Evolutionary conservation across 257 asterid genomes (phyloP).

Genomic region (Fraxinus pennsylvanica): DNA sequence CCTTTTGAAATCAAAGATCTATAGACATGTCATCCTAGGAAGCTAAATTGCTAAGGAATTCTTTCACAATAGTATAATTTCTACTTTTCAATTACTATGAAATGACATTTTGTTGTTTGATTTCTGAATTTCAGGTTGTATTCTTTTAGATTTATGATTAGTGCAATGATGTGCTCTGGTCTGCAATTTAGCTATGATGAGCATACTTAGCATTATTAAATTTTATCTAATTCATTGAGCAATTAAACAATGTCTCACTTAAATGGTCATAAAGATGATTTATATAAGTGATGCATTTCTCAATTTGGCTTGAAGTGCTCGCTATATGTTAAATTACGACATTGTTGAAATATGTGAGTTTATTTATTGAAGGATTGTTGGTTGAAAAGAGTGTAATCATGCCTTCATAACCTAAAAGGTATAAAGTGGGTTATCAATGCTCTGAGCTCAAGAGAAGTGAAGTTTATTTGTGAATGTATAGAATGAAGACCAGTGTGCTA

Average conservation of each 20-base stretch:
- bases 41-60: neutral
- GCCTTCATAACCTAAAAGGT: too few relatives aligned
- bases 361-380: too few relatives aligned
- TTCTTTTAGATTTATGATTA: too few relatives aligned
- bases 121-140: neutral
- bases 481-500: too few relatives aligned
- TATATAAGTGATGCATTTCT: neutral
- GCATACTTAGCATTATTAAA: neutral
- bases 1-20: neutral
- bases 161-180: constrained; percentile 3
- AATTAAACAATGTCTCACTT: neutral
- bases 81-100: neutral
- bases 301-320: neutral
- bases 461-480: too few relatives aligned
- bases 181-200: neutral
- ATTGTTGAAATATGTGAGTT: too few relatives aligned
- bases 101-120: neutral
- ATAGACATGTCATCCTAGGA: neutral
- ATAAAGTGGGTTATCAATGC: too few relatives aligned
- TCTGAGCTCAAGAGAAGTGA: too few relatives aligned
- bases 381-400: too few relatives aligned
- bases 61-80: neutral
- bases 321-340: neutral
- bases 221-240: constrained; percentile 7
- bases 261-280: constrained; percentile 13